These are phyloP conservation scores for Coniella vitis DNA, from an alignment of 2,329 filamentous ascomycete genomes.

Conservation along the genomic window DNA sequence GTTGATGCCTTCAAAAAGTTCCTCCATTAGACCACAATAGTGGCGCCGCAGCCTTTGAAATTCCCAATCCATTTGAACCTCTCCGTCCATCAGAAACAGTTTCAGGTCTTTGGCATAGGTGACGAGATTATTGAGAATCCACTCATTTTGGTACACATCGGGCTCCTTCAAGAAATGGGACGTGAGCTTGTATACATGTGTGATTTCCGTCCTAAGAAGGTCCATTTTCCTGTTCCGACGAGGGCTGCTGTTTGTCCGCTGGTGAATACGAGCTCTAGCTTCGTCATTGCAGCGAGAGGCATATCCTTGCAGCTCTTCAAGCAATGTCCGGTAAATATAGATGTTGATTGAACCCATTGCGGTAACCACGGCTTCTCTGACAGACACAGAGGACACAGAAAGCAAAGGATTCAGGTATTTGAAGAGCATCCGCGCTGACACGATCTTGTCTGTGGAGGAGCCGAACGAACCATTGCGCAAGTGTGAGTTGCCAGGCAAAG, in stretches of 20 bases:
- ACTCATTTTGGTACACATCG: conserved; percentile 78
- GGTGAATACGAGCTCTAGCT: conserved; percentile 78
- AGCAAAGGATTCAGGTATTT: conserved; percentile 85
- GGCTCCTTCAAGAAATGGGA: conserved; percentile 78
- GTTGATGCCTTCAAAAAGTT: conserved; percentile 86
- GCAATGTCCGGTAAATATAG: conserved; percentile 82
- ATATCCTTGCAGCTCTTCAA: conserved; percentile 84
- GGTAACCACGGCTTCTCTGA: conserved; percentile 83
- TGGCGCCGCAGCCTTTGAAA: conserved; percentile 88
- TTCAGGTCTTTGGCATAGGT: conserved; percentile 88
- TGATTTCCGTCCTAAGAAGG: conserved; percentile 84
- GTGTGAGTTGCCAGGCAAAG: conserved; percentile 60
- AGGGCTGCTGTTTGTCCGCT: conserved; percentile 76
- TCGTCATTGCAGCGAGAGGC: conserved; percentile 84
- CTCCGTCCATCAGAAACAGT: conserved; percentile 87
- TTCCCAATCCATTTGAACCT: conserved; percentile 90
- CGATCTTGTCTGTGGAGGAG: conserved; percentile 66
- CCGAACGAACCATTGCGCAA: conserved; percentile 71
- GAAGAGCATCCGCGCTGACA: conserved; percentile 83
- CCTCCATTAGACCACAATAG: conserved; percentile 90
- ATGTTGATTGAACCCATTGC: conserved; percentile 93
- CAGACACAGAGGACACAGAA: conserved; percentile 69
- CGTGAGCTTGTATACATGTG: conserved; percentile 90
- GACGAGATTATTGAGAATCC: conserved; percentile 82
- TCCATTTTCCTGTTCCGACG: conserved; percentile 79